Evolutionary conservation across 768 basidiomycete genomes (phyloP), one percentile per base, ranked within the genome.

Genomic region (Hericium erinaceus): DNA sequence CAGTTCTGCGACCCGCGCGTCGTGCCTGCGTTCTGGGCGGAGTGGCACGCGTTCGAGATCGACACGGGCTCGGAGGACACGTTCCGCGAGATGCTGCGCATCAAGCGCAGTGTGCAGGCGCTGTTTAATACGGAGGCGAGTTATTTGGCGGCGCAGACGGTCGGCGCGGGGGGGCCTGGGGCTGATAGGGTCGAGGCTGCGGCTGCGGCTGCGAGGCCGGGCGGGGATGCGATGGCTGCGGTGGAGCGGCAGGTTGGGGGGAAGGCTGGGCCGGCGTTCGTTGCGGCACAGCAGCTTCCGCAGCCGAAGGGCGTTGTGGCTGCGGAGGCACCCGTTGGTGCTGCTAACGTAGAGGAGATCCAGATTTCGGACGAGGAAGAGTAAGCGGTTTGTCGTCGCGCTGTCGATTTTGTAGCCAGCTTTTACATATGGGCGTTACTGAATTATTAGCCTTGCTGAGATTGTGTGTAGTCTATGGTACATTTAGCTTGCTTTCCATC

Each of bases 51-150:
- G 53, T 99, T 98, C 74, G 97, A 99, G 73, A 92, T 98, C 66
- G 97, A 98, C 70, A 97, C 94, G 2, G 97, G 97, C 1, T 95
- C 92, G 2, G 97, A 99, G 70, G 97, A 99, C 69, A 99, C 97
- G 0, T 99, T 99, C 85, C 79, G 86, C 61, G 90, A 92, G 74
- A 92, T 92, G 89, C 69, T 93, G 58, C 85, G 95, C 39, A 97
- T 98, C 77, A 97, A 95, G 74, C 85, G 97, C 57, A 94, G 95
- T 64, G 97, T 99, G 15, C 97, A 99, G 72, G 94, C 95, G 26
- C 91, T 94, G 67, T 99, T 97, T 78, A 98, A 99, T 70, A 99
- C 97, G 2, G 95, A 98, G 71, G 89, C 88, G 49, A 89, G 87
- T 48, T 95, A 93, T 70, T 76, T 97, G 56, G 92, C 92, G 8